phyloP scores from a whole-genome alignment of 495 filamentous ascomycete genomes.

The Aspergillus conjunctus region DNA sequence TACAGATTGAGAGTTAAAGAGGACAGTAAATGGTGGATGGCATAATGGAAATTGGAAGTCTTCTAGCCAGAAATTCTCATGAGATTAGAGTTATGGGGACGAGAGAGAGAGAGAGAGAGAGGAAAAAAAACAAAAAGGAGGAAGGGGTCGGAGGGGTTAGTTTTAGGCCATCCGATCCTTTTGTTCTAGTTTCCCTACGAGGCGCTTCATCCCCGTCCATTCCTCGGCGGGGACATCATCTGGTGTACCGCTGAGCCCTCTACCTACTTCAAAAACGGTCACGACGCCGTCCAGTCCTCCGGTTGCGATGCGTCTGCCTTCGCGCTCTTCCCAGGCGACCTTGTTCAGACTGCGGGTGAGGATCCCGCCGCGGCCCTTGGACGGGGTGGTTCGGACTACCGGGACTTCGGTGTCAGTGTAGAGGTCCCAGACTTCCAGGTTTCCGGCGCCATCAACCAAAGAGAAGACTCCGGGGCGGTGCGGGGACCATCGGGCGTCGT shows the following conservation, averaged over 20 bases:
- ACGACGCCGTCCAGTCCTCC: conserved; percentile 89
- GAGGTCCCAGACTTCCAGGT: conserved; percentile 93
- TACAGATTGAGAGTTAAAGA: background rate
- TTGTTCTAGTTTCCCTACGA: conserved; percentile 68
- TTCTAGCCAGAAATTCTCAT: background rate
- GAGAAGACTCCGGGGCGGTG: conserved; percentile 91
- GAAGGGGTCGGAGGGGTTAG: background rate
- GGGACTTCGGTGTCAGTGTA: conserved; percentile 91
- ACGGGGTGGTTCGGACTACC: conserved; percentile 72
- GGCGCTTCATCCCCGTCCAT: conserved; percentile 86
- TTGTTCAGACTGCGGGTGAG: conserved; percentile 86
- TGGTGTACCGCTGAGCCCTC: conserved; percentile 71
- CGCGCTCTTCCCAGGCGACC: conserved; percentile 86
- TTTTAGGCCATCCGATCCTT: conserved; percentile 37
- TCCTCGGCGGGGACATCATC: conserved; percentile 82
- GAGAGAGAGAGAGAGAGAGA: background rate
- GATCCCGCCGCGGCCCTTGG: conserved; percentile 50
- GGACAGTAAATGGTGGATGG: background rate
- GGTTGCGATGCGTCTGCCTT: conserved; percentile 82
- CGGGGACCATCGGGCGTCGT: conserved; percentile 93
- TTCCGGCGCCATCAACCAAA: conserved; percentile 89
- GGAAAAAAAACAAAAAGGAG: background rate
- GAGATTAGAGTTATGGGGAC: background rate
- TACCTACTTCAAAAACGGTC: conserved; percentile 91
- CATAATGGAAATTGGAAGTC: background rate